Evolutionary conservation across 2,329 filamentous ascomycete species (phyloP).

Genomic region (Rutstroemia sp.): DNA sequence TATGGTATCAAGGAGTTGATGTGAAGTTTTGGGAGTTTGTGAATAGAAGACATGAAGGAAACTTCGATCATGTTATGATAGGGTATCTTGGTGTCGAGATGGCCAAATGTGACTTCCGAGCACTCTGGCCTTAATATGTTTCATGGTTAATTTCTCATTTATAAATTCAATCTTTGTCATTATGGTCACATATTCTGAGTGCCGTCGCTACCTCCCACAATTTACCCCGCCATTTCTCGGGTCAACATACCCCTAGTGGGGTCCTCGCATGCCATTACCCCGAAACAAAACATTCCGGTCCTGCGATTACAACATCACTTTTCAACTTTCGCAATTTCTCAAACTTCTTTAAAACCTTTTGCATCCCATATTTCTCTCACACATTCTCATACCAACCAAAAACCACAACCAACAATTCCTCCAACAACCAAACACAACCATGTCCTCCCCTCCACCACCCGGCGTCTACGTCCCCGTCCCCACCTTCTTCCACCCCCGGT

Average conservation of each 20-base stretch:
- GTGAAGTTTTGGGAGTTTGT: not conserved
- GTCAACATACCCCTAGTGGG: conserved; percentile 7
- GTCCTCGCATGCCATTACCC: conserved; percentile 1
- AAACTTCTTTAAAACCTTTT: not conserved
- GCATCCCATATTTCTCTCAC: not conserved
- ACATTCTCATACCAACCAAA: not conserved
- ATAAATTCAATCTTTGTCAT: too few species aligned
- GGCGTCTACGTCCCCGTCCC: conserved; percentile 45
- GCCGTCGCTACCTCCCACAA: not conserved
- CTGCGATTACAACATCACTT: not conserved
- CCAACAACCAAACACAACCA: conserved; percentile 7
- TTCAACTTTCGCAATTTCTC: not conserved
- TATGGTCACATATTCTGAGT: too few species aligned
- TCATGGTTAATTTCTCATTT: not conserved
- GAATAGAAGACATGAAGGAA: not conserved
- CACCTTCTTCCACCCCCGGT: conserved; percentile 46
- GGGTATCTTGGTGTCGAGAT: not conserved
- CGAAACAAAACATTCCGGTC: not conserved
- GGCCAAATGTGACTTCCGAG: not conserved
- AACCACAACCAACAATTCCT: not conserved
- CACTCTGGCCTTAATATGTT: not conserved
- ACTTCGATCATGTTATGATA: too few species aligned
- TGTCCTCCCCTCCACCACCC: conserved; percentile 25
- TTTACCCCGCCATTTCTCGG: conserved; percentile 7
- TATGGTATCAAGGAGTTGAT: conserved; percentile 45